phyloP scores from a whole-genome alignment of 2,329 filamentous ascomycete species.

The Pseudocercospora vitis region DNA sequence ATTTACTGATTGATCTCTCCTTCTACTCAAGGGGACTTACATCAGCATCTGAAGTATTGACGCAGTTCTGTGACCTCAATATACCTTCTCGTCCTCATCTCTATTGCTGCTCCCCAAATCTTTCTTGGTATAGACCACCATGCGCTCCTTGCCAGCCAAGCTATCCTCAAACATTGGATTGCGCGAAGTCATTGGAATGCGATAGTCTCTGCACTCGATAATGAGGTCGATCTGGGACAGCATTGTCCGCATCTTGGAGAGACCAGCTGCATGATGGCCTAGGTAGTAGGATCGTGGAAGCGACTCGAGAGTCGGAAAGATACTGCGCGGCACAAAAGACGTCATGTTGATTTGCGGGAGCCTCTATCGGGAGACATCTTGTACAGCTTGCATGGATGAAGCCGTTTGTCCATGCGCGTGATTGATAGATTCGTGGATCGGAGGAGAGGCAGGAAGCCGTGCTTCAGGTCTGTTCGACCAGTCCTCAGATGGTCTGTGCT shows the following conservation, averaged over 20 bases:
- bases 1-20: constrained; percentile 54
- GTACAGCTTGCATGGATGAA: background rate
- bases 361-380: constrained; percentile 27
- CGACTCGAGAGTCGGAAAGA: constrained; percentile 70
- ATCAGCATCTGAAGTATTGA: constrained; percentile 19
- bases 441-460: too few species aligned
- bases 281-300: constrained; percentile 91
- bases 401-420: constrained; percentile 4
- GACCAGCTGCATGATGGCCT: constrained; percentile 82
- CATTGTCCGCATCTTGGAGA: constrained; percentile 77
- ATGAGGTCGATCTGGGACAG: constrained; percentile 81
- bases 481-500: constrained; percentile 5
- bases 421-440: background rate
- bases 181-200: constrained; percentile 82
- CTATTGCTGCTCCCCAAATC: constrained; percentile 63
- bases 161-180: constrained; percentile 86
- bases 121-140: constrained; percentile 88
- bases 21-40: constrained; percentile 27
- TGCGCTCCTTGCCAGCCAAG: constrained; percentile 68
- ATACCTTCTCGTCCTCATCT: constrained; percentile 33
- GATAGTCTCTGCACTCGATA: constrained; percentile 91
- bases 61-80: constrained; percentile 13
- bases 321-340: constrained; percentile 69
- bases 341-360: constrained; percentile 28
- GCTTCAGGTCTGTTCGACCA: too few species aligned